Base-by-base conservation (phyloP, 1,284 basidiomycete species). In the Tetrapyrgos nigripes region DNA sequence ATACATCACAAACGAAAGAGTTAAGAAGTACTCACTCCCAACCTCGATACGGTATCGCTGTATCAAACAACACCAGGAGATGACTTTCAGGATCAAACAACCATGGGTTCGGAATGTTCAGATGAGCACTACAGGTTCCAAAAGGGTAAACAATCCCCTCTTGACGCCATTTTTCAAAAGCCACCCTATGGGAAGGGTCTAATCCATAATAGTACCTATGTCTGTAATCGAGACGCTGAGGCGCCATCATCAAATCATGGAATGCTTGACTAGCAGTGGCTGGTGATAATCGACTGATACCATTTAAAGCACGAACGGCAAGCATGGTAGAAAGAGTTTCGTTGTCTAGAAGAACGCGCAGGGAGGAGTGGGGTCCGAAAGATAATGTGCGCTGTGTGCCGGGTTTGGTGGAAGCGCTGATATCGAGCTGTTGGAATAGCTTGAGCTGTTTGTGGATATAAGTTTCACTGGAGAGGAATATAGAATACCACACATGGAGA, bases 11-110 rank as follows among this genome's bases (percentile, higher is more conserved):
- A 4, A 21, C 44, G 48, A 17, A 23, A n/a, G 50, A n/a, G n/a
- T n/a, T n/a, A n/a, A n/a, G 56, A 19, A 29, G 31, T n/a, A 74
- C 77, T 56, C 63, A 79, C 77, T 77, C 68, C 79, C 80, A 82
- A 14, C 69, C 71, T 6, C 69, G 62, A 4, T 79, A 66, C 4
- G 79, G 79, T 57, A 70, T 68, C 8, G 71, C 71, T 24, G 58
- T 57, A 37, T 74, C 70, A 17, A 62, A 63, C 47, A 71, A 65
- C 31, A 73, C 57, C 73, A 74, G 78, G 21, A 11, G 6, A 4
- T 64, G 33, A 0, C 74, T 73, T 8, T 64, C 35, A 1, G 60
- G 59, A 0, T 71, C 72, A 61, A 81, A 79, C 0, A 81, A 59
- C 23, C 72, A 76, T 2, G 28, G 44, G 40, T 55, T 55, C 3